Evolutionary conservation across 2,329 filamentous ascomycete genomes (phyloP).

Genomic region (Ophiostoma himal-ulmi): DNA sequence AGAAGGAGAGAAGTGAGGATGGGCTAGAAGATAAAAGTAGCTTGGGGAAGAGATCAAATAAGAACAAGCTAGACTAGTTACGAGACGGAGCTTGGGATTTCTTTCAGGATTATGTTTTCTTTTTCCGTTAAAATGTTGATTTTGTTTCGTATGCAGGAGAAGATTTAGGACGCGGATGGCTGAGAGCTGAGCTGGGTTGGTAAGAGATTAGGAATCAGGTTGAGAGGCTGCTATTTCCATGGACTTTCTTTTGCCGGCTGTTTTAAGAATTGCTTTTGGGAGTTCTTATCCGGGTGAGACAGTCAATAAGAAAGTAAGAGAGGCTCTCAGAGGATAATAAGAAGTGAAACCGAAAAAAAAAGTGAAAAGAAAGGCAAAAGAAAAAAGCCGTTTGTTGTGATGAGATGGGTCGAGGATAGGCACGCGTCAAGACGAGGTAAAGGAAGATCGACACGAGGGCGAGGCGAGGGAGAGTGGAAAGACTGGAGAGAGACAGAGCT

Average conservation of each 20-base stretch:
- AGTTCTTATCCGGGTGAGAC: not conserved
- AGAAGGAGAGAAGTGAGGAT: not conserved
- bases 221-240: too few species aligned
- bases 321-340: not conserved
- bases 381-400: slow-evolving; percentile 1
- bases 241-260: too few species aligned
- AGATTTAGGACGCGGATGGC: not conserved
- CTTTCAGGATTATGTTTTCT: not conserved
- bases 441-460: slow-evolving; percentile 14
- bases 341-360: not conserved
- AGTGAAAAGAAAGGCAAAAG: not conserved
- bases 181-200: slow-evolving; percentile 3
- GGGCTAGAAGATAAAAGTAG: not conserved
- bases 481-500: slow-evolving; percentile 8
- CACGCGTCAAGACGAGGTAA: slow-evolving; percentile 7
- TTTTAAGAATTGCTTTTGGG: not conserved
- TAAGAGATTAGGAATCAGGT: not conserved
- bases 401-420: slow-evolving; percentile 4
- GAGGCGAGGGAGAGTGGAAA: slow-evolving; percentile 10
- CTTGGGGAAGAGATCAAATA: not conserved
- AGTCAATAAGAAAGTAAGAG: not conserved
- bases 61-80: not conserved
- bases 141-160: not conserved
- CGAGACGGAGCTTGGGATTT: not conserved
- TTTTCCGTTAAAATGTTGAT: not conserved